Conservation (phyloP, 805 yeast genomes). For the Candida awuae region DNA sequence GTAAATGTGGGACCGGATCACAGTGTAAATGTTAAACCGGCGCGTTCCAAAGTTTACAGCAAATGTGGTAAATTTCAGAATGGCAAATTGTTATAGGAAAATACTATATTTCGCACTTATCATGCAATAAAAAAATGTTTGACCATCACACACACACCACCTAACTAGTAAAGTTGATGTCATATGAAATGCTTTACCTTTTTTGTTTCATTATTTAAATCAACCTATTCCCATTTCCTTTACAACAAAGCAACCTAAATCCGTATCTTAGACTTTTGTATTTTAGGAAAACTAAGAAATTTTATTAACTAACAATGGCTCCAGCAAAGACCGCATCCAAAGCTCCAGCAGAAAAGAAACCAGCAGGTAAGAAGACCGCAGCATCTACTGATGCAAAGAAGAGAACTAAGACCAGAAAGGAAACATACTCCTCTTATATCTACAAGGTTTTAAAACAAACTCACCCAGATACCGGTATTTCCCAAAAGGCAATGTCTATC, state of each 20-base stretch:
- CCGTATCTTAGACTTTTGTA: neutral
- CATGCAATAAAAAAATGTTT: too few relatives aligned
- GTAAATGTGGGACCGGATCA: neutral
- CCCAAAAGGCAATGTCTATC: constrained; percentile 97
- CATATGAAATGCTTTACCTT: too few relatives aligned
- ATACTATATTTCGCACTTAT: too few relatives aligned
- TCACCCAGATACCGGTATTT: constrained; percentile 99
- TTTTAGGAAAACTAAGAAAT: neutral
- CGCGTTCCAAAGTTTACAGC: constrained; percentile 11
- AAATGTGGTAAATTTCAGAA: constrained; percentile 15
- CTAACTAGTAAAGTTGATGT: too few relatives aligned
- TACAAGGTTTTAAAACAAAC: constrained; percentile 98
- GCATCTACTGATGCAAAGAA: constrained; percentile 68
- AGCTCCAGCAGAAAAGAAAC: constrained; percentile 95
- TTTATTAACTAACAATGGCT: constrained; percentile 41
- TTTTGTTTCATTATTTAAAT: too few relatives aligned
- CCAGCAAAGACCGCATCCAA: constrained; percentile 75
- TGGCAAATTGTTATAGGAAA: constrained; percentile 2
- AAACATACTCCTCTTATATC: constrained; percentile 95
- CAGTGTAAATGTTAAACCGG: constrained; percentile 3
- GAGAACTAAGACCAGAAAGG: constrained; percentile 94
- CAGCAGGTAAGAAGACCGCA: constrained; percentile 85
- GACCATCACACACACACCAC: too few relatives aligned
- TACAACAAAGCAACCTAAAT: too few relatives aligned
- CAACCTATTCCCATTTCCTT: neutral